Percentiles rank a stretch among this genome's conserved stretches.
phyloP scores from a whole-genome alignment of 2,329 filamentous ascomycete genomes.

The Fusarium pseudoanthophilum region DNA sequence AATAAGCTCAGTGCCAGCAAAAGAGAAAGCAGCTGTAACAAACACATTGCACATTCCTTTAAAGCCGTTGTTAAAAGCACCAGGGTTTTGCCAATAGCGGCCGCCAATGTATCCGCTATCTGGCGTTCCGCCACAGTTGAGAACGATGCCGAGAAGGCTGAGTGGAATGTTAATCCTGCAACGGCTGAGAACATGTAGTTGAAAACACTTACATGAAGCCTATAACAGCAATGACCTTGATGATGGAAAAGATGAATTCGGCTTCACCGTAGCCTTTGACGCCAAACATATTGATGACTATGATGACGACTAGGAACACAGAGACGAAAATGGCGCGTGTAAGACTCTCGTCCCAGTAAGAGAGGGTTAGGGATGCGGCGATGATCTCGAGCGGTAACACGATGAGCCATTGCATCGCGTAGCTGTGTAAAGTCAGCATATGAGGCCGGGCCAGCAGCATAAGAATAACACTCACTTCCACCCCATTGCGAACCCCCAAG shows the following conservation, averaged over 20 bases:
- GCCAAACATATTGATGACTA: slow-evolving; percentile 87
- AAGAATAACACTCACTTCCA: slow-evolving; percentile 74
- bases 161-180: slow-evolving; percentile 20
- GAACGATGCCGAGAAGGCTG: slow-evolving; percentile 84
- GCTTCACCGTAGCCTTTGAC: slow-evolving; percentile 91
- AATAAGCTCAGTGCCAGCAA: slow-evolving; percentile 80
- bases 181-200: slow-evolving; percentile 43
- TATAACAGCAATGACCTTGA: slow-evolving; percentile 88
- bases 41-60: slow-evolving; percentile 84
- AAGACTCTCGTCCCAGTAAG: slow-evolving; percentile 77
- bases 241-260: slow-evolving; percentile 85
- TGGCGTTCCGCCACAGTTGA: slow-evolving; percentile 84
- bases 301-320: slow-evolving; percentile 80
- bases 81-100: slow-evolving; percentile 79
- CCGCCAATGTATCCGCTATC: slow-evolving; percentile 82
- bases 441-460: background rate
- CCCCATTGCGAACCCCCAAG: slow-evolving; percentile 95
- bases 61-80: slow-evolving; percentile 86
- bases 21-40: slow-evolving; percentile 80
- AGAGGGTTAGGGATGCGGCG: slow-evolving; percentile 84
- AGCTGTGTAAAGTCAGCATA: slow-evolving; percentile 59
- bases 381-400: slow-evolving; percentile 88
- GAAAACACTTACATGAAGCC: slow-evolving; percentile 78
- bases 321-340: slow-evolving; percentile 82
- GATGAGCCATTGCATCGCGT: slow-evolving; percentile 88